Evolutionary conservation across 2,329 filamentous ascomycete species (phyloP), one percentile per base, ranked within the genome.

Genomic region (Rosellinia necatrix): DNA sequence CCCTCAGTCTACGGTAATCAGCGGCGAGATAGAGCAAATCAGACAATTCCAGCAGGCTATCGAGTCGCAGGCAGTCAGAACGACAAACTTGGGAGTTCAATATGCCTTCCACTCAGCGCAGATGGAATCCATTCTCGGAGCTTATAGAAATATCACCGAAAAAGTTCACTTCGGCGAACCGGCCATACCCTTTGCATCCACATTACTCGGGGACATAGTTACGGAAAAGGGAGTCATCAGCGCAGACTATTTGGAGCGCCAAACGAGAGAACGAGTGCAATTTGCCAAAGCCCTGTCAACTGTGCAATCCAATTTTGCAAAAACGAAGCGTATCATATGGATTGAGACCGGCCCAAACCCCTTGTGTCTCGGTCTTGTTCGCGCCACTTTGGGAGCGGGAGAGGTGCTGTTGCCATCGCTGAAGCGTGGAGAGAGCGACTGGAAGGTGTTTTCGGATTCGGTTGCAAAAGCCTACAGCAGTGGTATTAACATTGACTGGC

Each of bases 401-500:
- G 30, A 13, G 19, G 46, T 8, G 22, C 34, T 49, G n/a, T 7
- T 24, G 12, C 34, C 30, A 8, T 13, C 15, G 30, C 27, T 24
- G 29, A 12, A 43, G 44, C 30, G 25, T 17, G 22, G 21, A 25
- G 17, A 49, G 27, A 21, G 32, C 12, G 25, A 49, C 25, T 56
- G 53, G 53, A 17, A 22, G 30, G 40, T 24, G 6, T 10, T 56
- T 9, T 21, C 25, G 4, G 44, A 27, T 12, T 10, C 17, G 8
- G 7, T 51, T n/a, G 43, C 27, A 13, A 44, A 15, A 30, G 30
- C 34, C 25, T 51, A 56, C 25, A 21, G 4, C 12, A 38, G 13
- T 6, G 43, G 37, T 22, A 40, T 34, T 3, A 35, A 32, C 19
- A 27, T 70, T 9, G 37, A 42, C 22, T 70, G 66, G 65, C 51